Conservation (phyloP, 257 asterid genomes). For the Solanum pimpinellifolium region DNA sequence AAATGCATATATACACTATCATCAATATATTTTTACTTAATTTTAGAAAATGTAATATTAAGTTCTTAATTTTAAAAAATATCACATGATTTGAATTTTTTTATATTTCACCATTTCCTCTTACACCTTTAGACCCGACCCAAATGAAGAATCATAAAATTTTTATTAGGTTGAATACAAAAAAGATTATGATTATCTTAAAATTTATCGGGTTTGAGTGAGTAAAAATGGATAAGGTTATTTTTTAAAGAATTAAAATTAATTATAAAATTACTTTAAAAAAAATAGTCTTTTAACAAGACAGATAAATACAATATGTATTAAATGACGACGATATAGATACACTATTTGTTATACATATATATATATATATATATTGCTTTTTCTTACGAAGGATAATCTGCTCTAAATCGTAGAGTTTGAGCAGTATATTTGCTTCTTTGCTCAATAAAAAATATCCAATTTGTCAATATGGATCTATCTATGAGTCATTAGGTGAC, state of each 20-base stretch:
- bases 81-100: background rate
- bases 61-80: background rate
- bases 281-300: too few species aligned
- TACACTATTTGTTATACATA: background rate
- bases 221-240: background rate
- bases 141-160: background rate
- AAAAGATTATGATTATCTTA: background rate
- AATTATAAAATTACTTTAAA: too few species aligned
- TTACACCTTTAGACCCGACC: background rate
- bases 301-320: too few species aligned
- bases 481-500: constrained; percentile 16
- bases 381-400: too few species aligned
- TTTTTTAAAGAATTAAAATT: too few species aligned
- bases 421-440: background rate
- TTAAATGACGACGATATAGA: too few species aligned
- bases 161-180: too few species aligned
- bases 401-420: background rate
- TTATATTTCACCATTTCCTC: background rate
- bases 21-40: too few species aligned
- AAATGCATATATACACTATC: background rate
- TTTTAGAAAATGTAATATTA: too few species aligned
- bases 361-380: too few species aligned
- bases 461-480: background rate
- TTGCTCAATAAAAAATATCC: background rate
- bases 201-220: background rate